Percentiles rank a stretch among this genome's conserved stretches.
phyloP scores from a whole-genome alignment of 495 filamentous ascomycete genomes.

The Trypethelium eluteriae region DNA sequence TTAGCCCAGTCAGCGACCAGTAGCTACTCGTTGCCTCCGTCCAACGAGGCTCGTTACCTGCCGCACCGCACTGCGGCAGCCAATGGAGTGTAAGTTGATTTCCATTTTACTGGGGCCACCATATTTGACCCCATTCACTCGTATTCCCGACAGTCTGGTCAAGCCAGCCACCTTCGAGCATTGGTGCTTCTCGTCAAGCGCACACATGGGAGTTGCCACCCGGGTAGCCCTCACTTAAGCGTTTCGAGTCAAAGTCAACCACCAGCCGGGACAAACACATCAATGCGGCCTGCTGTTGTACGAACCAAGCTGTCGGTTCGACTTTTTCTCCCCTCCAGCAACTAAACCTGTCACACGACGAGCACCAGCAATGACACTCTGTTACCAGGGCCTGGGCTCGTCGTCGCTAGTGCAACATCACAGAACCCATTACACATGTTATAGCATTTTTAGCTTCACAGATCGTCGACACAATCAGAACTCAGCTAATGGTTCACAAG shows the following conservation, averaged over 20 bases:
- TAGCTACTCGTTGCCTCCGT: conserved; percentile 6
- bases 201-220: neutral
- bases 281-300: conserved; percentile 5
- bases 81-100: conserved; percentile 8
- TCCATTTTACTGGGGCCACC: neutral
- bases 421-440: conserved; percentile 27
- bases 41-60: conserved; percentile 11
- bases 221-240: neutral
- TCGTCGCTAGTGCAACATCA: conserved; percentile 12
- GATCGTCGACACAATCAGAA: conserved; percentile 11
- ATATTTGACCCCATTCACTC: neutral
- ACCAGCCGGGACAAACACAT: conserved; percentile 9
- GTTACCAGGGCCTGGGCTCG: conserved; percentile 1
- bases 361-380: conserved; percentile 8
- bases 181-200: neutral
- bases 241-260: conserved; percentile 8
- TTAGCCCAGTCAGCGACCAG: conserved; percentile 5
- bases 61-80: conserved; percentile 9
- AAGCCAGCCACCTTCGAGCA: conserved; percentile 2
- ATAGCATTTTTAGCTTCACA: conserved; percentile 17
- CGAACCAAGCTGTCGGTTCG: conserved; percentile 2
- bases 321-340: conserved; percentile 7
- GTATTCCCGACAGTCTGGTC: conserved; percentile 5
- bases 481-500: conserved; percentile 23
- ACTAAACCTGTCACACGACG: neutral